These are phyloP conservation scores for Chenopodium berlandieri DNA, from an alignment of 148 eudicot genomes.

Conservation along the genomic window DNA sequence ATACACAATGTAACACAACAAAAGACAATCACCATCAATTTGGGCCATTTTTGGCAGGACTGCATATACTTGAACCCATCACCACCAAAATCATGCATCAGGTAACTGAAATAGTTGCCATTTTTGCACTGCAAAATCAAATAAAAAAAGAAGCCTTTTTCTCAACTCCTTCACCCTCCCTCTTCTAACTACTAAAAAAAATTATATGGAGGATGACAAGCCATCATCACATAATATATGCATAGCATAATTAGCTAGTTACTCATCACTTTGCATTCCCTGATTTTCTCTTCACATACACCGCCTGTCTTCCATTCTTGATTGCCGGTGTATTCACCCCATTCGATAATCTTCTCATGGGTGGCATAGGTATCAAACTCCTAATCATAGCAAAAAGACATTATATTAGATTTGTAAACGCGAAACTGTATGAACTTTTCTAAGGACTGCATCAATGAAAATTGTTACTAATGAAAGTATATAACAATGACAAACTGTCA, in stretches of 20 bases:
- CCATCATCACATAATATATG: slow-evolving; percentile 13
- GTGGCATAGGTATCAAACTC: slow-evolving; percentile 69
- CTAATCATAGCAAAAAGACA: slow-evolving; percentile 25
- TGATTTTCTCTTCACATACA: slow-evolving; percentile 47
- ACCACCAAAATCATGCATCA: slow-evolving; percentile 24
- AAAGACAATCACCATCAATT: slow-evolving; percentile 17
- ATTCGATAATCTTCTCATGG: slow-evolving; percentile 43
- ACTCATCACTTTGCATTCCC: slow-evolving; percentile 41
- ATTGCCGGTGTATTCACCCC: slow-evolving; percentile 38
- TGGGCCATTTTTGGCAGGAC: slow-evolving; percentile 26
- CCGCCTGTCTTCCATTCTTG: slow-evolving; percentile 44
- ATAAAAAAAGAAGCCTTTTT: slow-evolving; percentile 8
- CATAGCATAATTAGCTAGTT: background rate
- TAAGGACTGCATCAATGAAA: background rate
- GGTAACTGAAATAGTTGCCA: slow-evolving; percentile 27
- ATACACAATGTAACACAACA: slow-evolving; percentile 35
- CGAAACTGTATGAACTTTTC: background rate
- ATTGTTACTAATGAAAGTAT: background rate
- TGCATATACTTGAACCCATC: slow-evolving; percentile 22
- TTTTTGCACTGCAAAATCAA: slow-evolving; percentile 2
- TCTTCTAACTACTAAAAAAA: slow-evolving; percentile 15
- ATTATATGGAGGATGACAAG: slow-evolving; percentile 1
- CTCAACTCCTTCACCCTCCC: slow-evolving; percentile 1
- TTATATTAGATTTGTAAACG: no score
- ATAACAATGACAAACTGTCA: background rate